phyloP scores from a whole-genome alignment of 192 early-diverging fungal species.

The Umbelopsis sp. region DNA sequence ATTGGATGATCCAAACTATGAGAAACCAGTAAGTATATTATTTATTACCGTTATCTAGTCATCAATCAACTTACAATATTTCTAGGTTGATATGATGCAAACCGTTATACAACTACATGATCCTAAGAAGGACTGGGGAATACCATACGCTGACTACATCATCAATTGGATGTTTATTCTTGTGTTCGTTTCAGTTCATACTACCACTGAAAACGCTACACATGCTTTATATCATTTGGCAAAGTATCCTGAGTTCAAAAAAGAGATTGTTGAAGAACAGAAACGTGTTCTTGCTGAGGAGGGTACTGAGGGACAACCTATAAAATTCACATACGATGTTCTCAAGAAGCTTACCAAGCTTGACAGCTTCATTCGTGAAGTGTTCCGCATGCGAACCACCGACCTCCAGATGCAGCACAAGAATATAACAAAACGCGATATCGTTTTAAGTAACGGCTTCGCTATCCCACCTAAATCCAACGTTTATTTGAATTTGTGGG shows the following conservation, averaged over 20 bases:
- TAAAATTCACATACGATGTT: constrained; percentile 23
- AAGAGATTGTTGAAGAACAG: constrained; percentile 33
- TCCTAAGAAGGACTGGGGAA: background rate
- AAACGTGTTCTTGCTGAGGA: constrained; percentile 24
- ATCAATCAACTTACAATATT: background rate
- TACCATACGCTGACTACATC: background rate
- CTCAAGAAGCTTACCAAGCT: constrained; percentile 36
- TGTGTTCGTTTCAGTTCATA: constrained; percentile 32
- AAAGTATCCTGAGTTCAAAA: constrained; percentile 12
- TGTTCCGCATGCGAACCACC: constrained; percentile 24
- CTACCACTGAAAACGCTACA: constrained; percentile 20
- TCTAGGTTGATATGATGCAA: constrained; percentile 29
- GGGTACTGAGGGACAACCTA: background rate
- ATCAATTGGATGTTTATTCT: constrained; percentile 24
- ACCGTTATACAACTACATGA: constrained; percentile 16
- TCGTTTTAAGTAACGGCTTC: constrained; percentile 38
- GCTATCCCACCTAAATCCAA: constrained; percentile 34
- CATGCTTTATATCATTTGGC: constrained; percentile 23
- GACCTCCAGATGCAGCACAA: constrained; percentile 28
- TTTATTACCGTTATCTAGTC: background rate
- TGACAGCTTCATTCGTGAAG: constrained; percentile 33
- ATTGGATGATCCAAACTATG: constrained; percentile 1
- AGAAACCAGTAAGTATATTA: background rate
- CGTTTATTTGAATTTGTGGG: constrained; percentile 36
- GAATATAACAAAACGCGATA: constrained; percentile 17